Base-by-base conservation (phyloP, 306 rosid genomes). In the Trifolium fragiferum region DNA sequence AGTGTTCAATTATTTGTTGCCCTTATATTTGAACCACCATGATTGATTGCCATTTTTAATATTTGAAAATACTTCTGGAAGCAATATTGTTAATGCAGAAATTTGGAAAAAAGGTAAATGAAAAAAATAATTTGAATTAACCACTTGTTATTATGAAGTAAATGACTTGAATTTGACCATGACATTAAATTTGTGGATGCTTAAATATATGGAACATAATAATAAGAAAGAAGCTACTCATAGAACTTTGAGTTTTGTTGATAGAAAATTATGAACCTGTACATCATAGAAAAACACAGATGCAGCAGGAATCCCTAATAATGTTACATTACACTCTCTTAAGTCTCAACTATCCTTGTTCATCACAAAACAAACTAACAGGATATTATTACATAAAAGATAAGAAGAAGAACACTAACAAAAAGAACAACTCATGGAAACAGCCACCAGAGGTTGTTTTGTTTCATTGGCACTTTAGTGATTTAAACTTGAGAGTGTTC, bases 401-500 rank as follows among this genome's bases (percentile, higher is more conserved):
- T 8, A 4, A 49, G 6, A 19, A 66, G 40, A 20, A 44, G 7
- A 37, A 15, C 64, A 81, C 15, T 60, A 72, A 66, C 30, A 76
- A 72, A 57, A 54, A 55, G 32, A 63, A 79, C 14, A 21, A 55
- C 12, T 71, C 68, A 63, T 11, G 19, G 20, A 58, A 70, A 69
- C 49, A 27, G n/a, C 33, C 59, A n/a, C 47, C 37, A 49, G 19
- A 8, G 51, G 25, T 18, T 41, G 35, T 40, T 65, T 43, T 53
- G 71, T 50, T 77, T 72, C 64, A 59, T 53, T 66, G 18, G 7
- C n/a, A n/a, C 41, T 61, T 82, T 80, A 84, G 68, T 85, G 68
- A 18, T 85, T 85, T 82, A 79, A 76, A 49, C 49, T 79, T 49
- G 89, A 82, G 62, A 85, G 86, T 3, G 86, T 82, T 35, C 86